Evolutionary conservation across 306 rosid species (phyloP).

Genomic region (Nissolia schottii): DNA sequence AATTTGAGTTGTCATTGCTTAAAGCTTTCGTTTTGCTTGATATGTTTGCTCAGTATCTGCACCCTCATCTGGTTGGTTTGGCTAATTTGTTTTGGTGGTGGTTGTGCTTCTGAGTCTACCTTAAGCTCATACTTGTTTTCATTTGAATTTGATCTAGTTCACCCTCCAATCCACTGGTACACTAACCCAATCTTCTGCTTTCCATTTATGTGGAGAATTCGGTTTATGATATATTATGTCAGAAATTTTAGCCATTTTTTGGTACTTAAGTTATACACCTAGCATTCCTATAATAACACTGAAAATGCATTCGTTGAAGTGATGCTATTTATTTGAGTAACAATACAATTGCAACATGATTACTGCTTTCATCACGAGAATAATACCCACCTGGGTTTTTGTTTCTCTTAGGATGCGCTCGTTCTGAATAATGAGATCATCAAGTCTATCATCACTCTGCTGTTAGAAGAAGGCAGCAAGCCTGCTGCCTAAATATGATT

Average conservation of each 20-base stretch:
- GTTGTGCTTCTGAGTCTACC: conserved; percentile 8
- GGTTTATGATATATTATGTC: background rate
- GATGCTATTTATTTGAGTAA: conserved; percentile 3
- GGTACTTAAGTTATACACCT: background rate
- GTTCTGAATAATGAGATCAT: conserved; percentile 62
- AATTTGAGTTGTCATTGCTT: background rate
- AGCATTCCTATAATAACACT: no score
- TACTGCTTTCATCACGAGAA: conserved; percentile 10
- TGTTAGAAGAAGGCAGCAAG: conserved; percentile 79
- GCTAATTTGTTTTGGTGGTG: background rate
- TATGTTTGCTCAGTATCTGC: background rate
- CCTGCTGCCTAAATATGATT: conserved; percentile 36
- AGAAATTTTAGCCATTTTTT: background rate
- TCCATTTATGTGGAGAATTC: background rate
- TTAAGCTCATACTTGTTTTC: background rate
- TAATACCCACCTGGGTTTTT: conserved; percentile 7
- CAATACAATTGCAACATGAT: background rate
- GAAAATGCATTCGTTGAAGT: background rate
- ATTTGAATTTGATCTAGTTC: background rate
- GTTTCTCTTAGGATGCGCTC: conserved; percentile 43
- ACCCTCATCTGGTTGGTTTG: conserved; percentile 1
- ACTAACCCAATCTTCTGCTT: background rate
- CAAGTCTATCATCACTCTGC: conserved; percentile 71
- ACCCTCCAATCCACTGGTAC: background rate
- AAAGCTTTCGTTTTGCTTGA: conserved; percentile 13